Base-by-base conservation (phyloP, 345 rosid species). In the Pugionium dolabratum region DNA sequence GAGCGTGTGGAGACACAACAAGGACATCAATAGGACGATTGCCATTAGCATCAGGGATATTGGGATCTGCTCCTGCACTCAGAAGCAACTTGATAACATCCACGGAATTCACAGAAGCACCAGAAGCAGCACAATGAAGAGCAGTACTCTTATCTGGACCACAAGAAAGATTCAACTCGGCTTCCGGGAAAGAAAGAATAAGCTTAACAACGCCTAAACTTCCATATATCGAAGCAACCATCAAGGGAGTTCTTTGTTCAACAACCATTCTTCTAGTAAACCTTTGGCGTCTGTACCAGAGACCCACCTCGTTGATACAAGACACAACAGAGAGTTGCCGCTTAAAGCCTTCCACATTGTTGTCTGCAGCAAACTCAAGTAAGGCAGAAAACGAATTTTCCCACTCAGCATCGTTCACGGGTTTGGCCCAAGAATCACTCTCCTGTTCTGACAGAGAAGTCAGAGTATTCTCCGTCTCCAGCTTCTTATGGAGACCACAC, bases 61-160 rank as follows among this genome's bases (percentile, higher is more conserved):
- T 79, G 3, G 82, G 83, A 70, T 85, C 81, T 4, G 94, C 90
- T 55, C 94, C 88, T 2, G 85, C 84, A 4, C 68, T 57, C 56
- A 86, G 57, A 66, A 88, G 92, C 73, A 84, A 18, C 81, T 75
- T 80, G 31, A 84, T 79, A 57, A 78, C 83, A 59, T 81, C 83
- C 65, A 80, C 25, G 10, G 77, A 67, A 46, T 63, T 63, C 61
- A 51, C 60, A 27, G 85, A 86, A 54, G 82, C 96, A 62, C 96
- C 84, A 53, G 88, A 82, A 46, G 86, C 91, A 72, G 86, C 88
- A 60, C 86, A 86, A 34, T 88, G 92, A 60, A 88, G 96, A 10
- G 96, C 88, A 30, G 85, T 83, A 42, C 81, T 80, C 50, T 80
- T 81, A 11, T 86, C 92, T 0, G 49, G 10, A 29, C 85, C 90